Evolutionary conservation across 768 basidiomycete genomes (phyloP), one percentile per base, ranked within the genome.

Genomic region (Tricholoma matsutake): DNA sequence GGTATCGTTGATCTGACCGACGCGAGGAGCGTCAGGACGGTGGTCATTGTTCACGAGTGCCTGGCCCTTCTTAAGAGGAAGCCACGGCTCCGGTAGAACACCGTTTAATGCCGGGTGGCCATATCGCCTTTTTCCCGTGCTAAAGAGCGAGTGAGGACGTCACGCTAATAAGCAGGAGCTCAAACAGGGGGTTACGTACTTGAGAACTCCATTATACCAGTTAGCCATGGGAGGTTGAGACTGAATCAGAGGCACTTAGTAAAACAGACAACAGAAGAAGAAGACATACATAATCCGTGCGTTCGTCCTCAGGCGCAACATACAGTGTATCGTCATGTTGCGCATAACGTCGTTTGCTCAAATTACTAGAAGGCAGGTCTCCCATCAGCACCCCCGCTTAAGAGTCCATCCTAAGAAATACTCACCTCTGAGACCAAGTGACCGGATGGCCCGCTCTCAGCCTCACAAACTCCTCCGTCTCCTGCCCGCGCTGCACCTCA

Each of bases 151-250:
- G 56, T 52, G 63, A 67, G 60, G 39, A n/a, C 61, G 4, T 14
- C 32, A 41, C n/a, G 16, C 22, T 3, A 6, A 67, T 49, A 20
- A 10, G 14, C 10, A 13, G 32, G 25, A 4, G 28, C 20, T 8
- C 8, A 54, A 22, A 60, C 16, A 47, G 11, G 43, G 2, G 22
- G 34, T 56, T 53, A 67, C 79, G 65, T 71, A 93, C 92, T 96
- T 96, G 13, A 98, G 79, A 20, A 98, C 93, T 0, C 96, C 96
- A 47, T 82, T 83, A 72, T 94, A 98, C 87, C 93, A 96, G 67
- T 93, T 93, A 13, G 91, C 88, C 92, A 98, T 95, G 0, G 96
- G 96, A 0, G 96, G 96, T 73, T 98, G 96, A 0, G 93, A 94
- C 90, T 95, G 2, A 53, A 55, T 57, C n/a, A 45, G 63, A 65